Base-by-base conservation (phyloP, 2,329 filamentous ascomycete species). In the Pestalotiopsis sp. region DNA sequence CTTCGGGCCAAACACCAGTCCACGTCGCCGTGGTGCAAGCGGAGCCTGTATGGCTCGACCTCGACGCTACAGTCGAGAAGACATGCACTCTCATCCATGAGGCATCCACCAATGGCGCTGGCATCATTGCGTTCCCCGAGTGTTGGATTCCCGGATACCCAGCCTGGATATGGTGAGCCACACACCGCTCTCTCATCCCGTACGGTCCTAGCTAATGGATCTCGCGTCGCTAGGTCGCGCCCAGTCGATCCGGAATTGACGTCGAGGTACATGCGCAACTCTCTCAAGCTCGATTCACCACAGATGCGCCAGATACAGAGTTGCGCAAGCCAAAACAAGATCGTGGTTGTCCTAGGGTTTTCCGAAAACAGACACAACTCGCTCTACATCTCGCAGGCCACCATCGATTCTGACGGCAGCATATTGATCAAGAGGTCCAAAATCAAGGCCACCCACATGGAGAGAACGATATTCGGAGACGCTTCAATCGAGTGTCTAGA, bases 11-110 rank as follows among this genome's bases (percentile, higher is more conserved):
- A 12, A 27, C 57, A n/a, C n/a, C 27, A 63, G 67, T 78, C 65
- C 73, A 74, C 68, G 80, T 85, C n/a, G 83, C 82, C n/a, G 83
- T 84, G n/a, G 80, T 82, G 0, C 86, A 89, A 72, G 81, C 83
- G 7, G 87, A 89, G 72, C 85, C 87, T 0, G 80, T 79, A 11
- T 89, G 85, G 84, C 78, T 88, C 2, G 84, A 89, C 70, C 78
- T 89, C 2, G 74, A 79, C 6, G 82, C 71, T 0, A 78, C 81
- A 0, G 80, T 88, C 4, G 71, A 79, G 1, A 88, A 88, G 74
- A 85, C 86, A 4, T 81, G 82, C 70, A 68, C 71, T 0, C 77
- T 89, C 68, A 86, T 89, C 65, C 71, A 74, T 23, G 83, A 88
- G 70, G 87, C 86, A 0, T 83, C 83, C 4, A 66, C 71, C 1